Conservation (phyloP, 2,329 filamentous ascomycete genomes). For the Nigrograna mackinnonii region DNA sequence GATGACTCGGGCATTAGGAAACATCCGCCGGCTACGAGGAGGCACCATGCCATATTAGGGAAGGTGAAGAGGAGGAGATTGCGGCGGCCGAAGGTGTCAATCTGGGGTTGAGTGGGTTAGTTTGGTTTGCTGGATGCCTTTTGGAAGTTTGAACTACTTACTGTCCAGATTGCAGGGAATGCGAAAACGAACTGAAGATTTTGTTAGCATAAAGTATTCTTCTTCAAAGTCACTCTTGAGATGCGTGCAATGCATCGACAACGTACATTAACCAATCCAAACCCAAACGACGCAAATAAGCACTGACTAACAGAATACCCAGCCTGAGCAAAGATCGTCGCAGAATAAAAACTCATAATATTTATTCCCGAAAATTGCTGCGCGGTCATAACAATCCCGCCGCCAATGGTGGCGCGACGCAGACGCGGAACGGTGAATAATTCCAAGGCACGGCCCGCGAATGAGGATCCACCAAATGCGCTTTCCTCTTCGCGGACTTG, state of each 20-base stretch:
- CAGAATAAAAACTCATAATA: neutral
- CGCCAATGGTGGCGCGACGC: neutral
- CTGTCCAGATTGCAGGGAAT: neutral
- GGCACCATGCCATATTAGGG: neutral
- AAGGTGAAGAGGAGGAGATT: slow-evolving; percentile 1
- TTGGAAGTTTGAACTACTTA: too few relatives aligned
- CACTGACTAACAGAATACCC: neutral
- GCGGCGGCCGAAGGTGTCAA: neutral
- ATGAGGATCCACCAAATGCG: neutral
- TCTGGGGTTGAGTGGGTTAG: too few relatives aligned
- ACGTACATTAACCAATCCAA: neutral
- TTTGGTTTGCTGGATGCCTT: too few relatives aligned
- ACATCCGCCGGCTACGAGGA: neutral
- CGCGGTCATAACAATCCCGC: neutral
- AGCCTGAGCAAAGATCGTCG: neutral
- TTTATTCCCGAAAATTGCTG: neutral
- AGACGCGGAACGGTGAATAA: neutral
- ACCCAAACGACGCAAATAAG: neutral
- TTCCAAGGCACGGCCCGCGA: neutral
- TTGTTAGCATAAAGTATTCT: too few relatives aligned
- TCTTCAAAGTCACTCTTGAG: too few relatives aligned
- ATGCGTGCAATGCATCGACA: too few relatives aligned
- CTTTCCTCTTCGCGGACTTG: slow-evolving; percentile 36
- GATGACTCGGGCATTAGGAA: neutral
- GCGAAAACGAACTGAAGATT: slow-evolving; percentile 1